Evolutionary conservation across 164 flowering plant genomes (phyloP).

Genomic region (Protea cynaroides): DNA sequence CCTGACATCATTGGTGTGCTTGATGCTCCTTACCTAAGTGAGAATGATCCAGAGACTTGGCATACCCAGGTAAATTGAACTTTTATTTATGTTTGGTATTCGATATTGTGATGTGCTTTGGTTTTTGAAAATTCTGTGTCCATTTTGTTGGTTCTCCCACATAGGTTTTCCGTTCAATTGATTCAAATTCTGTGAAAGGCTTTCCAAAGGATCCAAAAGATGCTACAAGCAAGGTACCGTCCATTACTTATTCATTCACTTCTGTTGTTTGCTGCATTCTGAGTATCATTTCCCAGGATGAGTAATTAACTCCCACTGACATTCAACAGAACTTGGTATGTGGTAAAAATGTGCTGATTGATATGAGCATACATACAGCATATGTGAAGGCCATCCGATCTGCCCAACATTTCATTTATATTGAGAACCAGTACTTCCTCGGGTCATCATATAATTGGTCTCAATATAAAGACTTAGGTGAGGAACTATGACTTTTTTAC

Average conservation of each 20-base stretch:
- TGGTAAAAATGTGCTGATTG: conserved; percentile 89
- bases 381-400: conserved; percentile 31
- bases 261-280: not conserved
- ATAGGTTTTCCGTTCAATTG: conserved; percentile 26
- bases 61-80: conserved; percentile 69
- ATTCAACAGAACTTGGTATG: conserved; percentile 73
- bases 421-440: not conserved
- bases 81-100: not conserved
- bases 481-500: conserved; percentile 7
- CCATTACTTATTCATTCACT: not conserved
- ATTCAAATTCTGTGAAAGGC: conserved; percentile 83
- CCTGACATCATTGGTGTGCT: conserved; percentile 60
- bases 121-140: not conserved
- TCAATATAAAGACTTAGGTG: conserved; percentile 69
- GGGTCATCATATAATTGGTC: conserved; percentile 67
- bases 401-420: conserved; percentile 69
- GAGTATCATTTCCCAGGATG: too few species aligned
- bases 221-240: conserved; percentile 57
- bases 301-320: conserved; percentile 5
- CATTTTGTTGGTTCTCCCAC: conserved; percentile 4
- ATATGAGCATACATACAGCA: conserved; percentile 23
- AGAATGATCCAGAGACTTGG: conserved; percentile 82
- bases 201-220: conserved; percentile 89
- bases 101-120: not conserved
- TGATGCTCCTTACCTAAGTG: conserved; percentile 40